Evolutionary conservation across 2,329 filamentous ascomycete species (phyloP).

Genomic region (Fusarium sp.): DNA sequence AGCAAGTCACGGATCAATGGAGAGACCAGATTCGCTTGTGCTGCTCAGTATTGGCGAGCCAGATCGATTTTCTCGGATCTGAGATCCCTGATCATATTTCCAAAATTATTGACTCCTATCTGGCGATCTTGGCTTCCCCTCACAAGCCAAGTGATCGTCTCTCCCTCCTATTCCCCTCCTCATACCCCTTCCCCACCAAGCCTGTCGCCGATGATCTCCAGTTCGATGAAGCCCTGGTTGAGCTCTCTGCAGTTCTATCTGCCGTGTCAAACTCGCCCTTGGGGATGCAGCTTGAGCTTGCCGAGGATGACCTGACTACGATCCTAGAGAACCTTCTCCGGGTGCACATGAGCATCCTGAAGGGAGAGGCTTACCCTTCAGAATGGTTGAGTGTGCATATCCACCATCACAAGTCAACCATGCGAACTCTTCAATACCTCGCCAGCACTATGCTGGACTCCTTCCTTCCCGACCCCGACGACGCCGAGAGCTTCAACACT

Average conservation of each 20-base stretch:
- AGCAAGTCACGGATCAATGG: slow-evolving; percentile 84
- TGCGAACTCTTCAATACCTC: slow-evolving; percentile 86
- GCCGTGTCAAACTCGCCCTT: slow-evolving; percentile 79
- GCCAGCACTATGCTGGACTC: slow-evolving; percentile 83
- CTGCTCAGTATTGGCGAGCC: slow-evolving; percentile 90
- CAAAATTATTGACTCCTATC: slow-evolving; percentile 90
- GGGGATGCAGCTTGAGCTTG: slow-evolving; percentile 80
- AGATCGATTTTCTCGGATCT: slow-evolving; percentile 81
- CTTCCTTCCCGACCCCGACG: slow-evolving; percentile 89
- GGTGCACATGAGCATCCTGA: slow-evolving; percentile 89
- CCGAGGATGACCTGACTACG: slow-evolving; percentile 78
- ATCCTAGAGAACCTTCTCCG: slow-evolving; percentile 84
- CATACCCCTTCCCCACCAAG: slow-evolving; percentile 89
- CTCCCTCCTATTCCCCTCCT: slow-evolving; percentile 88
- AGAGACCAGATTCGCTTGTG: slow-evolving; percentile 93
- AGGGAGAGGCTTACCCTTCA: slow-evolving; percentile 88
- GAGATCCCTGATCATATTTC: slow-evolving; percentile 91
- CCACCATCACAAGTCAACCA: slow-evolving; percentile 90
- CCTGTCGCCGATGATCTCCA: slow-evolving; percentile 68
- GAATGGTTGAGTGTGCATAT: slow-evolving; percentile 95
- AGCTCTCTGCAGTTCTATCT: slow-evolving; percentile 88
- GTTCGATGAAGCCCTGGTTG: slow-evolving; percentile 89
- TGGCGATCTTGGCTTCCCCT: slow-evolving; percentile 73
- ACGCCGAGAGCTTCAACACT: slow-evolving; percentile 91
- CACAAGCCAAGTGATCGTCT: slow-evolving; percentile 72